Conservation (phyloP, 768 basidiomycete genomes). For the Amanita phalloides region DNA sequence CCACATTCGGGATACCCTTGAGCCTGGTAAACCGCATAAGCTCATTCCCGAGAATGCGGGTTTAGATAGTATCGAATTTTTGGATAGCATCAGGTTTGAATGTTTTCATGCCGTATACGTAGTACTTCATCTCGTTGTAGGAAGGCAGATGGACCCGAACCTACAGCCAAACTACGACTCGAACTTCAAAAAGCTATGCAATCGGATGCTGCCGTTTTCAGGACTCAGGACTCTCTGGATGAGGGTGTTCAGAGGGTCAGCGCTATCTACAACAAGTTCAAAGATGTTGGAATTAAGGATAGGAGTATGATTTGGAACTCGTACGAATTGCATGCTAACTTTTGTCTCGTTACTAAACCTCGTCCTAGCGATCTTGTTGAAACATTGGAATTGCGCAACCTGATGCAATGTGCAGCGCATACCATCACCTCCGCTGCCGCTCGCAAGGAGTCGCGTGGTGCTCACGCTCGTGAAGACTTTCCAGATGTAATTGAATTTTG, state of each 20-base stretch:
- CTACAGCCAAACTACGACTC: conserved; percentile 84
- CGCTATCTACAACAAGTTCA: conserved; percentile 80
- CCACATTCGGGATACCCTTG: conserved; percentile 87
- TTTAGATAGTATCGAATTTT: conserved; percentile 68
- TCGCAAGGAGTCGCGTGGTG: conserved; percentile 95
- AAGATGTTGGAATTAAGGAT: conserved; percentile 93
- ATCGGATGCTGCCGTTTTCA: conserved; percentile 94
- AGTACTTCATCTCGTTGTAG: conserved; percentile 21
- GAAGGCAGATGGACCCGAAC: conserved; percentile 67
- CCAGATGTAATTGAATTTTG: conserved; percentile 53
- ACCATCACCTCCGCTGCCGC: conserved; percentile 90
- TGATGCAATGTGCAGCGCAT: conserved; percentile 91
- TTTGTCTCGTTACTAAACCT: background rate
- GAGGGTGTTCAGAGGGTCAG: conserved; percentile 86
- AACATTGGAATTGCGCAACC: conserved; percentile 93
- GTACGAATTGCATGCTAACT: conserved; percentile 32
- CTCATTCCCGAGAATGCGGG: conserved; percentile 81
- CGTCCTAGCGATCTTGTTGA: conserved; percentile 82
- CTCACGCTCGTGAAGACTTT: conserved; percentile 97
- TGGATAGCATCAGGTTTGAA: conserved; percentile 71
- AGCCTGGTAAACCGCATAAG: conserved; percentile 88
- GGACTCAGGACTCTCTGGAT: conserved; percentile 82
- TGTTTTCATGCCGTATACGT: background rate
- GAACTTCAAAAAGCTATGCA: conserved; percentile 99
- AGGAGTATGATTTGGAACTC: conserved; percentile 99